These are phyloP conservation scores for Solanum hybrid DNA, from an alignment of 305 asterid genomes.

Conservation along the genomic window DNA sequence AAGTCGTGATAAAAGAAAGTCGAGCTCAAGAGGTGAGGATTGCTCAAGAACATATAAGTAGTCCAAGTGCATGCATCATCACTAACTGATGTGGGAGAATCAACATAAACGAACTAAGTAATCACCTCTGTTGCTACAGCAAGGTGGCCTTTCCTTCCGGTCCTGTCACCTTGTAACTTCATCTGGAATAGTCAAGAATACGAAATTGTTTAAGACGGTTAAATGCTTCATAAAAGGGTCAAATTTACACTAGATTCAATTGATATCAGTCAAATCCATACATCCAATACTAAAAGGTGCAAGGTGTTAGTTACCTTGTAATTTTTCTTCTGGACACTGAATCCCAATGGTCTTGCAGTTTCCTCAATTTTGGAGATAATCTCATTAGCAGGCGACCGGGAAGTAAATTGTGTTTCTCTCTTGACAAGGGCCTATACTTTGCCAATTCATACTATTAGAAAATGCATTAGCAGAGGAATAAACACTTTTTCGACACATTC, in stretches of 20 bases:
- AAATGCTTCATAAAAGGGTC: neutral
- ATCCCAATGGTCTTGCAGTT: slow-evolving; percentile 76
- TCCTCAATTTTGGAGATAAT: slow-evolving; percentile 71
- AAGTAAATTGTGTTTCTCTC: slow-evolving; percentile 73
- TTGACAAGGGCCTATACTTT: slow-evolving; percentile 41
- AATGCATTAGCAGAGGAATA: neutral
- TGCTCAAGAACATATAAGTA: neutral
- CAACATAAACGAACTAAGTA: neutral
- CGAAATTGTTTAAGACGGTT: neutral
- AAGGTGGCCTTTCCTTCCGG: slow-evolving; percentile 80
- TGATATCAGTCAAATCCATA: neutral
- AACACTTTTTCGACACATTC: neutral
- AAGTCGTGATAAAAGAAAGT: neutral
- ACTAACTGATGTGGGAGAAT: neutral
- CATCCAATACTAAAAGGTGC: neutral
- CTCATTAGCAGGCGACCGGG: slow-evolving; percentile 55
- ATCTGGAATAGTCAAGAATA: slow-evolving; percentile 30
- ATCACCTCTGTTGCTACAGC: slow-evolving; percentile 78
- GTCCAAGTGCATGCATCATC: neutral
- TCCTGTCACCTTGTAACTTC: slow-evolving; percentile 68
- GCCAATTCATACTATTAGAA: slow-evolving; percentile 1
- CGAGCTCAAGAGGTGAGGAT: neutral
- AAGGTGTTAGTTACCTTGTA: slow-evolving; percentile 45
- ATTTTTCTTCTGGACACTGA: slow-evolving; percentile 60
- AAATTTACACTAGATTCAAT: neutral